These are phyloP conservation scores for Parastagonospora avenae DNA, from an alignment of 2,329 filamentous ascomycete species.

Conservation along the genomic window DNA sequence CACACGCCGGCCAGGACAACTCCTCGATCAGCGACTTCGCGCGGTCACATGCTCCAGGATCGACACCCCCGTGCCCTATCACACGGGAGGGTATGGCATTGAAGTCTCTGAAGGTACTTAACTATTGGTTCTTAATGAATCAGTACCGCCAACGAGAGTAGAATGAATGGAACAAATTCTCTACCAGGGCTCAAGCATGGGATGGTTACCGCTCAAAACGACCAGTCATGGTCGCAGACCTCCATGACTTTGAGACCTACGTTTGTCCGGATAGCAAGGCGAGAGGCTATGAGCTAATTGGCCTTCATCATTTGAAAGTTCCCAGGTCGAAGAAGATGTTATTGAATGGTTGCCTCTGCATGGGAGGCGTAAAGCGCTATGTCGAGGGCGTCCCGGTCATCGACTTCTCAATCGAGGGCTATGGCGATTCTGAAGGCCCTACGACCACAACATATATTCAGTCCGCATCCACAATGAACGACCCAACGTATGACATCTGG, in stretches of 20 bases:
- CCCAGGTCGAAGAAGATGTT: slow-evolving; percentile 15
- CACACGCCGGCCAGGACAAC: too few species aligned
- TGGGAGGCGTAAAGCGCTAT: slow-evolving; percentile 52
- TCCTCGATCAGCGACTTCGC: too few species aligned
- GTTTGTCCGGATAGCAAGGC: slow-evolving; percentile 5
- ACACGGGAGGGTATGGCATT: too few species aligned
- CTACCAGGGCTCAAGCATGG: not conserved
- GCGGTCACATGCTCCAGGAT: too few species aligned
- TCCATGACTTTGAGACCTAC: slow-evolving; percentile 35
- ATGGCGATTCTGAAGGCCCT: slow-evolving; percentile 58
- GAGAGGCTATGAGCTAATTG: slow-evolving; percentile 11
- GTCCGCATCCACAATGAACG: slow-evolving; percentile 48
- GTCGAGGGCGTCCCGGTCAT: slow-evolving; percentile 63
- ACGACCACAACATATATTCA: slow-evolving; percentile 68
- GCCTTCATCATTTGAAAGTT: slow-evolving; percentile 17
- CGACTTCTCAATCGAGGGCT: slow-evolving; percentile 69
- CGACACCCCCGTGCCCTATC: too few species aligned
- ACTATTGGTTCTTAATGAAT: too few species aligned
- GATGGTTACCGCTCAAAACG: slow-evolving; percentile 5
- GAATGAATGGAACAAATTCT: too few species aligned
- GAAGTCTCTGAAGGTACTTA: too few species aligned
- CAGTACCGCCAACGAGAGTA: too few species aligned
- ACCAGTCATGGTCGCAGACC: slow-evolving; percentile 17
- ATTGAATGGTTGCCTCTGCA: slow-evolving; percentile 50
- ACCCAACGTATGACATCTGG: slow-evolving; percentile 56